Percentiles rank a stretch among this genome's conserved stretches.
Conservation (phyloP, 1,139 yeast genomes). For the Wickerhamiella pararugosa region DNA sequence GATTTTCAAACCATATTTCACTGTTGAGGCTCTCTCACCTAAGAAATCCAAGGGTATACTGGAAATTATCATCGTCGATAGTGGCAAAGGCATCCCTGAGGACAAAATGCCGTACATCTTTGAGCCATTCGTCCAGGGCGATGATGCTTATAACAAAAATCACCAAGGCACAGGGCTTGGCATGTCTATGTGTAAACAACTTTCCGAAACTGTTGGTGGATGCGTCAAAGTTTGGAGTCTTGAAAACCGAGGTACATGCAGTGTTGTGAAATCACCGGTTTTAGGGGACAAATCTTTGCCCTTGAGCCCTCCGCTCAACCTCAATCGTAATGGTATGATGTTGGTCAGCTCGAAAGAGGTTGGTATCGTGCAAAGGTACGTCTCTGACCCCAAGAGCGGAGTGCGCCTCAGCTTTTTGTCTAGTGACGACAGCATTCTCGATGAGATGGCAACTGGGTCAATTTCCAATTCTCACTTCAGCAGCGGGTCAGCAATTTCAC, state of each 20-base stretch:
- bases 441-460: background rate
- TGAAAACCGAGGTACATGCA: conserved; percentile 66
- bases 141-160: conserved; percentile 79
- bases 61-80: conserved; percentile 68
- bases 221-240: conserved; percentile 51
- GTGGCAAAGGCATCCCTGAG: conserved; percentile 86
- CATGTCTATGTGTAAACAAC: conserved; percentile 77
- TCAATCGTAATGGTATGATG: background rate
- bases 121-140: conserved; percentile 95
- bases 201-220: conserved; percentile 66
- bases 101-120: conserved; percentile 69
- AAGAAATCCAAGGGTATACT: conserved; percentile 18
- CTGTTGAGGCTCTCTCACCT: conserved; percentile 1
- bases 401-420: conserved; percentile 1
- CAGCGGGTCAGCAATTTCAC: too few relatives aligned
- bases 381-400: background rate
- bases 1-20: conserved; percentile 8
- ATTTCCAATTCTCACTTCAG: too few relatives aligned
- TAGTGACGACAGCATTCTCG: background rate
- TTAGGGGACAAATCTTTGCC: background rate
- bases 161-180: conserved; percentile 97
- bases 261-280: conserved; percentile 59
- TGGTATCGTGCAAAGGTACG: conserved; percentile 3
- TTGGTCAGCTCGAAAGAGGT: conserved; percentile 5
- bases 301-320: background rate